Percentiles rank a stretch among this genome's conserved stretches.
These are phyloP conservation scores for Backusella parvicylindrica DNA, from an alignment of 192 early-diverging fungal genomes.

Conservation along the genomic window DNA sequence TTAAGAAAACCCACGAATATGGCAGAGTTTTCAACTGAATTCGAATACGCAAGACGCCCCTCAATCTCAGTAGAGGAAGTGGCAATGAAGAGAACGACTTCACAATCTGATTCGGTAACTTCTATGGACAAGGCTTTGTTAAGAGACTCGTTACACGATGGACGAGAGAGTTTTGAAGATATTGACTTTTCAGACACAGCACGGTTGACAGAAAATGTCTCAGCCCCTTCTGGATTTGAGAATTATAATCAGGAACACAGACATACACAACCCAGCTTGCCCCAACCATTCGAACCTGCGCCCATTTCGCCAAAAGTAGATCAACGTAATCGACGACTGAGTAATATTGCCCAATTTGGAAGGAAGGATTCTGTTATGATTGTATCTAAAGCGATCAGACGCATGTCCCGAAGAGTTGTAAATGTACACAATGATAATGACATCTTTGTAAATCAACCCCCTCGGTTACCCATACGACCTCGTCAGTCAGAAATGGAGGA, in stretches of 20 bases:
- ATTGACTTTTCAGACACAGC: constrained; percentile 29
- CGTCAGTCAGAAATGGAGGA: not conserved
- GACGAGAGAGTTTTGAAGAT: constrained; percentile 1
- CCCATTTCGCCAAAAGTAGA: not conserved
- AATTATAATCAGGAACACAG: not conserved
- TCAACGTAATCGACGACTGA: not conserved
- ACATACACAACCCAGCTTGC: not conserved
- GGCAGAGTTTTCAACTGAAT: constrained; percentile 5
- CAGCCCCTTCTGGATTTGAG: constrained; percentile 1
- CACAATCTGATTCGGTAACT: not conserved
- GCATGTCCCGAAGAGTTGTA: constrained; percentile 8
- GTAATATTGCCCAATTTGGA: not conserved
- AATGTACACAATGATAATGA: constrained; percentile 7
- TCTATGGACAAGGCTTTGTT: not conserved
- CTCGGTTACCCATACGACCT: not conserved
- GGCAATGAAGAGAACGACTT: not conserved
- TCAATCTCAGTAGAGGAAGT: not conserved
- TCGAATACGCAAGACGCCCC: constrained; percentile 1
- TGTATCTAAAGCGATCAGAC: not conserved
- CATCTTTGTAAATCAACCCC: not conserved
- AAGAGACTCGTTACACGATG: not conserved
- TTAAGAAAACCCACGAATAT: not conserved
- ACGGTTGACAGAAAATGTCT: constrained; percentile 15
- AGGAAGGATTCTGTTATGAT: not conserved
- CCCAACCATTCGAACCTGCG: constrained; percentile 6